Evolutionary conservation across 83 land plant species (phyloP).

Genomic region (Thuja plicata): DNA sequence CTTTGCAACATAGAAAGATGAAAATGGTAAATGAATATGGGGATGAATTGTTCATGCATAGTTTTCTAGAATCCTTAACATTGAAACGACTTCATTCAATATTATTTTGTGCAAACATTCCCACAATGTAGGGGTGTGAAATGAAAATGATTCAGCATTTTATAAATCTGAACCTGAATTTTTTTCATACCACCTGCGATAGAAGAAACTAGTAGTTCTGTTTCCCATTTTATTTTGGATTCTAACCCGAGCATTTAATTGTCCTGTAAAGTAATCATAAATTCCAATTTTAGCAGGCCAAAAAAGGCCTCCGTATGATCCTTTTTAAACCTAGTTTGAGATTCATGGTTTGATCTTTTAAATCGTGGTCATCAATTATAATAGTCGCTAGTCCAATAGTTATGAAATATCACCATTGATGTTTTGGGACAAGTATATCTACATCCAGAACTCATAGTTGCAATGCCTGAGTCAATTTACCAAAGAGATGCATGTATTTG

Average conservation of each 20-base stretch:
- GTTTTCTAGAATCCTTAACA: too few species aligned
- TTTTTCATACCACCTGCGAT: not conserved
- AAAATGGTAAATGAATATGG: too few species aligned
- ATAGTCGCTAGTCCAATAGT: not conserved
- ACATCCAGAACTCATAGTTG: not conserved
- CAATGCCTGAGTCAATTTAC: not conserved
- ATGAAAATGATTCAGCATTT: too few species aligned
- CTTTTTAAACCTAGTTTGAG: not conserved
- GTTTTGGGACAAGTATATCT: not conserved
- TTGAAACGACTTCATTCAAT: too few species aligned
- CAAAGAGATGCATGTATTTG: not conserved
- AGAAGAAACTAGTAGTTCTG: not conserved
- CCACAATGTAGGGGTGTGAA: too few species aligned
- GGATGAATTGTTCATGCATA: too few species aligned
- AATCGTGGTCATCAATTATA: not conserved
- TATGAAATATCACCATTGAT: not conserved
- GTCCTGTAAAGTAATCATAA: not conserved
- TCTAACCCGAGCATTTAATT: not conserved
- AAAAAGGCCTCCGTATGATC: not conserved
- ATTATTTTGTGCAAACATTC: too few species aligned
- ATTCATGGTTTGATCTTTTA: not conserved
- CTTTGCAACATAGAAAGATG: too few species aligned
- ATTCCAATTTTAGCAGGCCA: not conserved
- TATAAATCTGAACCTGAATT: not conserved
- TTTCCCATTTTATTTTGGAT: not conserved